phyloP scores from a whole-genome alignment of 441 rosid genomes.

The Mallotus japonicus region DNA sequence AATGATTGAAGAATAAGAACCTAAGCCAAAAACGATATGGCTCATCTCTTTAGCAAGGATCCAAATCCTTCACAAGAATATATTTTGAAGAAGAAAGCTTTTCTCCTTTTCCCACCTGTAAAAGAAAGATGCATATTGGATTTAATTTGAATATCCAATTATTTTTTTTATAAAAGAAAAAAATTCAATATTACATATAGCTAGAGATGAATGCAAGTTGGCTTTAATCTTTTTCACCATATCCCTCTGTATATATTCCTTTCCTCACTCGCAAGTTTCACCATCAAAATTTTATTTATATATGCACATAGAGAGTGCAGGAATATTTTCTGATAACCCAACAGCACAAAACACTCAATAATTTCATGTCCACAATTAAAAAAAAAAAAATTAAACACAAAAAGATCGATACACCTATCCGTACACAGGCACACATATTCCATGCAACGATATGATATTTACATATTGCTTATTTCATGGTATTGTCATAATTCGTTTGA shows the following conservation, averaged over 20 bases:
- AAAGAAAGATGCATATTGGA: slow-evolving; percentile 15
- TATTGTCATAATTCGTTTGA: no score
- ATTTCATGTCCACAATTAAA: background rate
- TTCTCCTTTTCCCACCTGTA: slow-evolving; percentile 21
- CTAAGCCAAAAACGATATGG: slow-evolving; percentile 31
- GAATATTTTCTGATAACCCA: background rate
- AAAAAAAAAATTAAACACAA: background rate
- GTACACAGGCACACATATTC: background rate
- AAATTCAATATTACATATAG: no score
- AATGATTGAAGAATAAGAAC: slow-evolving; percentile 49
- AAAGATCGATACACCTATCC: background rate
- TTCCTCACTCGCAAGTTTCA: slow-evolving; percentile 10
- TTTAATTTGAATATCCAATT: slow-evolving; percentile 29
- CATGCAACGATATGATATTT: background rate
- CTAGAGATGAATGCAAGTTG: slow-evolving; percentile 1
- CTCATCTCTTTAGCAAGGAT: slow-evolving; percentile 25
- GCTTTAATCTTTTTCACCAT: background rate
- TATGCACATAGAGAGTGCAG: background rate
- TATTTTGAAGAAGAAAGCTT: slow-evolving; percentile 27
- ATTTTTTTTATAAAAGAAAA: background rate
- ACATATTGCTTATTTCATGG: no score
- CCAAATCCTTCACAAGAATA: slow-evolving; percentile 32
- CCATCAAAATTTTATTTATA: slow-evolving; percentile 12
- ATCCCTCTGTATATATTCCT: slow-evolving; percentile 16
- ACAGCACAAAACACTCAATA: no score